Conservation (phyloP, 306 rosid species). For the Malus fusca region DNA sequence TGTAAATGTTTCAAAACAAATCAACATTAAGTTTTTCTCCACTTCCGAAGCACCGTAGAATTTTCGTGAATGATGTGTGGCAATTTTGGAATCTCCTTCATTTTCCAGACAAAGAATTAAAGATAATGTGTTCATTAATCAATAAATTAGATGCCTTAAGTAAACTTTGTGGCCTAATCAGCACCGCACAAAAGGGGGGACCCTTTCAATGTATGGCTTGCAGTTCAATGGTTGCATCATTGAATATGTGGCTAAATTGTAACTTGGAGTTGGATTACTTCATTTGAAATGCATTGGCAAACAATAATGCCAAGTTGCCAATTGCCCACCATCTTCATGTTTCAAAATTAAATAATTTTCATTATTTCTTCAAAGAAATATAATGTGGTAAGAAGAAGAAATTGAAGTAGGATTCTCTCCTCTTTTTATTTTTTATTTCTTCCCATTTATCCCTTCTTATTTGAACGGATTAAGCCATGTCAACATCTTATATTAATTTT, state of each 20-base stretch:
- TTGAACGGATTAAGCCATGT: no score
- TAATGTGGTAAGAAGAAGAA: not conserved
- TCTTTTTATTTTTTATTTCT: no score
- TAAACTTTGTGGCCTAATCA: not conserved
- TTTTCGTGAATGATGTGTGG: no score
- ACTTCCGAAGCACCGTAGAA: no score
- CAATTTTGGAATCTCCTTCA: not conserved
- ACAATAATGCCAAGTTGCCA: not conserved
- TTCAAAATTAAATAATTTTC: not conserved
- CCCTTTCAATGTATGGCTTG: not conserved
- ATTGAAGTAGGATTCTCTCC: no score
- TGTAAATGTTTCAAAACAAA: not conserved
- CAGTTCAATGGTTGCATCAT: not conserved
- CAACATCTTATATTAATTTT: no score
- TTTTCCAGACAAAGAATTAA: not conserved
- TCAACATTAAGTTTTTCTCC: not conserved
- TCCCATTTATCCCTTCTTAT: no score
- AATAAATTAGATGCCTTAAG: not conserved
- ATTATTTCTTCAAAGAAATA: not conserved
- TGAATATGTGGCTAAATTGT: not conserved
- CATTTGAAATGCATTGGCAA: not conserved
- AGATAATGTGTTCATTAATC: not conserved
- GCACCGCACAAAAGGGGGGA: not conserved
- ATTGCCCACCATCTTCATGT: not conserved
- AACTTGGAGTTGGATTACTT: not conserved